phyloP scores from a whole-genome alignment of 495 filamentous ascomycete genomes.

The Viridothelium virens region DNA sequence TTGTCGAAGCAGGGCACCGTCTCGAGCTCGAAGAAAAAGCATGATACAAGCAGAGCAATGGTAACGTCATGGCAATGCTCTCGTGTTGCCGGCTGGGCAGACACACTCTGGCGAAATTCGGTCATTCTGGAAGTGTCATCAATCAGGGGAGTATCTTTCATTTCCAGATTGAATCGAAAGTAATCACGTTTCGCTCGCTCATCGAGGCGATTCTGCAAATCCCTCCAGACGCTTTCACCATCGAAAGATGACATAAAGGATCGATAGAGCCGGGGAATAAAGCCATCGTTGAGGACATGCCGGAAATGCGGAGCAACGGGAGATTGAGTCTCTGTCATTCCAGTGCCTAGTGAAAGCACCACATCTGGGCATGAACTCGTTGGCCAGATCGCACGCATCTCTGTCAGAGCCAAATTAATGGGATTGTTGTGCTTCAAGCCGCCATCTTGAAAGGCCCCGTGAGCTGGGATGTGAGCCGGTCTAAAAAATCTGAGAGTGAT shows the following conservation, averaged over 20 bases:
- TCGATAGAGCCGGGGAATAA: slow-evolving; percentile 3
- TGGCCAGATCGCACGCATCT: slow-evolving; percentile 26
- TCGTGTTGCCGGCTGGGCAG: not conserved
- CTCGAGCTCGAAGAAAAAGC: slow-evolving; percentile 1
- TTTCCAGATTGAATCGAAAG: slow-evolving; percentile 5
- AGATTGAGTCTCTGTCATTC: not conserved
- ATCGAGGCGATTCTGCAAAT: slow-evolving; percentile 1
- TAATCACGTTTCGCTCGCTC: not conserved
- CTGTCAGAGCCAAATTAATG: slow-evolving; percentile 31
- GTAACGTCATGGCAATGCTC: not conserved
- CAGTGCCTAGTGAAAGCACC: not conserved
- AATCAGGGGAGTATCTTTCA: not conserved
- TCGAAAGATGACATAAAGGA: slow-evolving; percentile 10
- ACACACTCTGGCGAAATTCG: not conserved
- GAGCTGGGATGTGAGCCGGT: slow-evolving; percentile 2
- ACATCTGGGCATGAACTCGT: not conserved
- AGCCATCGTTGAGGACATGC: slow-evolving; percentile 12
- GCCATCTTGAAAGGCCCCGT: slow-evolving; percentile 33
- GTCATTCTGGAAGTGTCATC: not conserved
- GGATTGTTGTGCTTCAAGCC: slow-evolving; percentile 34
- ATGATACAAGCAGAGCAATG: not conserved
- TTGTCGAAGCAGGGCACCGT: not conserved
- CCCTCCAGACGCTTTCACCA: slow-evolving; percentile 10
- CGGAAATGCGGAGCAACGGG: slow-evolving; percentile 7
- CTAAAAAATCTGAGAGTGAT: slow-evolving; percentile 3